Conservation (phyloP, 2,329 filamentous ascomycete species). For the Seiridium cupressi region DNA sequence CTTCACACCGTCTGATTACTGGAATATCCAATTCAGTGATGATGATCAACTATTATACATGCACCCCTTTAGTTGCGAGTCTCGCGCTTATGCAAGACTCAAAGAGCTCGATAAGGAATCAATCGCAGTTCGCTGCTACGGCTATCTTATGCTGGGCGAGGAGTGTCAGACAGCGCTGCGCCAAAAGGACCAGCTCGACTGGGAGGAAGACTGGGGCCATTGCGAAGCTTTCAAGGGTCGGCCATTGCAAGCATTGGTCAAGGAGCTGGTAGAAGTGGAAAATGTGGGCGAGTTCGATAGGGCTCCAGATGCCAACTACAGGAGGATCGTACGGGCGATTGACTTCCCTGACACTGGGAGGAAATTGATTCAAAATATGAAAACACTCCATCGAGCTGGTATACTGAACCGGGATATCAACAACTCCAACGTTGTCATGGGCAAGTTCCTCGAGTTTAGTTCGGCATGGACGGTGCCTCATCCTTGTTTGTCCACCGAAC, state of each 20-base stretch:
- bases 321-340: background rate
- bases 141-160: conserved; percentile 1
- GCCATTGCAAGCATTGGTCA: background rate
- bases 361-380: background rate
- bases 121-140: background rate
- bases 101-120: conserved; percentile 4
- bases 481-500: background rate
- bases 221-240: background rate
- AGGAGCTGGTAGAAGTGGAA: background rate
- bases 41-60: conserved; percentile 1
- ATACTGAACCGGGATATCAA: background rate
- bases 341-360: background rate
- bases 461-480: conserved; percentile 8
- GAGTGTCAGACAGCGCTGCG: background rate
- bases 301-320: background rate
- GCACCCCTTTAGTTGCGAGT: conserved; percentile 8
- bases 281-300: background rate
- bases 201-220: conserved; percentile 7
- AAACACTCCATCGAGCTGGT: background rate
- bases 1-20: background rate
- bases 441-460: conserved; percentile 10
- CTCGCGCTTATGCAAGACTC: conserved; percentile 4
- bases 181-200: background rate
- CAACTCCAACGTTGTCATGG: background rate
- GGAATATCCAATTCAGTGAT: background rate